Base-by-base conservation (phyloP, 768 basidiomycete species). In the Stropharia rugosoannulata region DNA sequence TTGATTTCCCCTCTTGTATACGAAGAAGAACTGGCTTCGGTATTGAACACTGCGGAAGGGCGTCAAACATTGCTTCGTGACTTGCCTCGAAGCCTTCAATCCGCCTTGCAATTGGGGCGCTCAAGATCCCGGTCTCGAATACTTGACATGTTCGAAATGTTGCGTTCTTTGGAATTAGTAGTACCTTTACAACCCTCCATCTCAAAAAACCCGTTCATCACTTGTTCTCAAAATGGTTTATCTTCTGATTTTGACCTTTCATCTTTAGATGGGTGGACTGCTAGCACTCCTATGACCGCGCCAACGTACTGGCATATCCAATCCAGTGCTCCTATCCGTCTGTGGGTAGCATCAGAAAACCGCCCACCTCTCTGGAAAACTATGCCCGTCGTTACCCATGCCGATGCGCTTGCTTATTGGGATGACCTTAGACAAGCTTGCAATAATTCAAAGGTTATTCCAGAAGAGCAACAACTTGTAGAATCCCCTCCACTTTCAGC, bases 241-340 rank as follows among this genome's bases (percentile, higher is more conserved):
- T 79, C 82, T 18, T 71, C 69, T 2, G 60, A 75, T 5, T 85
- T 84, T 57, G 78, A 80, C 29, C 57, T 69, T n/a, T 71, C 74
- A 16, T 64, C 75, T 0, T 59, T 70, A 22, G 76, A 78, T 16
- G 75, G 71, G 11, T 80, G 80, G 76, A 76, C 74, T 25, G 62
- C 70, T 29, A 75, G 71, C 40, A 75, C 73, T 13, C 75, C 80
- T 7, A 67, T 71, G 51, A 59, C 70, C n/a, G 80, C 82, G 0
- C 87, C 89, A 0, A 64, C 64, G 1, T 89, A 85, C 69, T 93
- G 88, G 85, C 71, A 77, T 37, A 82, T 92, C 61, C 78, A 79
- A 46, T 66, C 73, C 12, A 61, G 63, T 9, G 86, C 81, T 2
- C 81, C 88, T 0, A 62, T 92, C 6, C 76, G 83, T 65, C 70